Base-by-base conservation (phyloP, 768 basidiomycete genomes). In the Lactifluus subvellereus region DNA sequence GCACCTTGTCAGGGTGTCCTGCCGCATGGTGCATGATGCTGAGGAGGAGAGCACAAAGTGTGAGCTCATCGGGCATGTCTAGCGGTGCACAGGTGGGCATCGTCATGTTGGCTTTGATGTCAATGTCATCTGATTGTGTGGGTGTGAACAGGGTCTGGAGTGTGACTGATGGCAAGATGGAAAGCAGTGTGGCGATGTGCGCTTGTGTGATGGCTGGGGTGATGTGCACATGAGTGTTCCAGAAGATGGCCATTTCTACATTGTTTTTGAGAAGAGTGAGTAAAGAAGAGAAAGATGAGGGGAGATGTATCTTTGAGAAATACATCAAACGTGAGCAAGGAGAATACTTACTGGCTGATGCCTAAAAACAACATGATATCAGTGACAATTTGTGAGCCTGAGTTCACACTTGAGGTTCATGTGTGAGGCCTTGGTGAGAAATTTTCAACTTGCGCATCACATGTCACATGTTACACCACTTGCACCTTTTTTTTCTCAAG, bases 161-260 rank as follows among this genome's bases (percentile, higher is more conserved):
- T 10, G 69, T 65, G 1, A 78, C 67, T 1, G 75, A 72, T 0
- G 87, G 87, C 1, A 82, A 77, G 27, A 88, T 72, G 1, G 74
- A 66, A 14, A 76, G 68, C 64, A 86, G 78, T 35, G 82, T 80
- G n/a, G 74, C 67, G 57, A 91, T 83, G 63, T 89, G 87, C 0
- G 78, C 79, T 64, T 79, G 70, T 0, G 88, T 87, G 13, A 83
- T 78, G 2, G 72, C 72, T 18, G 77, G 73, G 7, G 78, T 75
- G 49, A 89, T 80, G 4, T 87, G 82, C n/a, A 80, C 71, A 69
- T 90, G 86, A 0, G 80, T 85, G 69, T 91, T 92, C 89, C 90
- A 91, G 73, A 91, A 90, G 55, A 91, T 79, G 2, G 75, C 85
- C 33, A 92, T 77, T 71, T 91, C 90, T 87, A 62, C 2, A 27